A percentile compares a stretch with the other conserved stretches of the same genome.
Evolutionary conservation across 2,329 filamentous ascomycete species (phyloP).

Genomic region (Sporothrix sp.): DNA sequence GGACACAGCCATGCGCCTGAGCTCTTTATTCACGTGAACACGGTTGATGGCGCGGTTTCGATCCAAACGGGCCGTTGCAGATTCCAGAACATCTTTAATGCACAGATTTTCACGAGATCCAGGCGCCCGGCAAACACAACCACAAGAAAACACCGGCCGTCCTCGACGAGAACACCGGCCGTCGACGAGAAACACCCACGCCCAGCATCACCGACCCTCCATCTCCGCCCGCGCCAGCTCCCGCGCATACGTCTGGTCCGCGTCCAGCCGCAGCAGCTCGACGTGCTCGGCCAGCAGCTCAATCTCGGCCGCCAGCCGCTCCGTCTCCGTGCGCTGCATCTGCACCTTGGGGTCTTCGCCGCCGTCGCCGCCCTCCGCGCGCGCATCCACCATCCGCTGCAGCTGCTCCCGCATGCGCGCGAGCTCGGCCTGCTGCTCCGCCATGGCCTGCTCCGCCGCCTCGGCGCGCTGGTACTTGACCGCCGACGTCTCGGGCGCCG

Average conservation of each 20-base stretch:
- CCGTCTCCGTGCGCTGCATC: slow-evolving; percentile 18
- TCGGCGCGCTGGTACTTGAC: slow-evolving; percentile 29
- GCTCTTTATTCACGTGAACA: too few relatives aligned
- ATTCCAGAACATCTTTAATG: too few relatives aligned
- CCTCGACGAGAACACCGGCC: too few relatives aligned
- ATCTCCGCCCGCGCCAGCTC: slow-evolving; percentile 29
- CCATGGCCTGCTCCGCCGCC: slow-evolving; percentile 27
- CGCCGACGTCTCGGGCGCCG: slow-evolving; percentile 6
- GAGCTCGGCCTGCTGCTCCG: slow-evolving; percentile 23
- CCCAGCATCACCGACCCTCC: too few relatives aligned
- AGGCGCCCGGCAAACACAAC: too few relatives aligned
- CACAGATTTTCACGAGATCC: too few relatives aligned
- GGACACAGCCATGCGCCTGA: too few relatives aligned
- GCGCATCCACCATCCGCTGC: slow-evolving; percentile 13
- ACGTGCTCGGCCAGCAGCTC: slow-evolving; percentile 30
- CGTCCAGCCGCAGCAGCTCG: slow-evolving; percentile 32
- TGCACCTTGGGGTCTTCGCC: slow-evolving; percentile 15
- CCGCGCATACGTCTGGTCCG: slow-evolving; percentile 38
- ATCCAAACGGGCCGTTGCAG: too few relatives aligned
- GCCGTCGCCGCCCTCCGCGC: slow-evolving; percentile 9
- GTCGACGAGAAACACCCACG: too few relatives aligned
- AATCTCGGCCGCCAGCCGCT: slow-evolving; percentile 28
- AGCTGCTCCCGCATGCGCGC: slow-evolving; percentile 20
- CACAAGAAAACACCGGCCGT: too few relatives aligned
- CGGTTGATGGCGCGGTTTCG: too few relatives aligned